Conservation (phyloP, 2,329 filamentous ascomycete species). For the Chrysosporium keratinophilum region DNA sequence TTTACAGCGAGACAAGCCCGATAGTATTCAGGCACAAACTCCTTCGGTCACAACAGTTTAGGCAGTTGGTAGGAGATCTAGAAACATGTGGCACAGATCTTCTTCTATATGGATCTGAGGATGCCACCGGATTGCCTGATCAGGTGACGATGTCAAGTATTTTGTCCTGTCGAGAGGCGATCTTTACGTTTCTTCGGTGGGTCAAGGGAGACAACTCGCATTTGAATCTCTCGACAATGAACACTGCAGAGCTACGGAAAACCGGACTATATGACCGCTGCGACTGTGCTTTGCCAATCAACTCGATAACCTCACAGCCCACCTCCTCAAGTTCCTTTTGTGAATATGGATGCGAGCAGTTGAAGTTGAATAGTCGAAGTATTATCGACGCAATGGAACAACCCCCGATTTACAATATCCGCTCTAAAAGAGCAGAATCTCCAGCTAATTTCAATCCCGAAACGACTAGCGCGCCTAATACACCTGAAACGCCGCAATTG, state of each 20-base stretch:
- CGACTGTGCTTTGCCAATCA: not conserved
- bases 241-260: not conserved
- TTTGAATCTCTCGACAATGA: not conserved
- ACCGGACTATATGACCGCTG: not conserved
- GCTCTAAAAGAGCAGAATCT: not conserved
- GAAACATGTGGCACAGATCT: slow-evolving; percentile 14
- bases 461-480: not conserved
- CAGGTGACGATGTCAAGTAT: slow-evolving; percentile 4
- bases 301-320: not conserved
- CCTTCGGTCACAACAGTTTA: slow-evolving; percentile 6
- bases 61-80: slow-evolving; percentile 14
- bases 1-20: not conserved
- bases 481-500: not conserved
- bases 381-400: slow-evolving; percentile 1
- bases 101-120: slow-evolving; percentile 5
- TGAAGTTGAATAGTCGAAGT: not conserved
- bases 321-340: not conserved
- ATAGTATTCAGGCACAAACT: slow-evolving; percentile 1
- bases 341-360: not conserved
- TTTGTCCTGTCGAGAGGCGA: slow-evolving; percentile 14
- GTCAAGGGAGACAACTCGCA: slow-evolving; percentile 2
- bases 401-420: not conserved
- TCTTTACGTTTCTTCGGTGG: slow-evolving; percentile 14
- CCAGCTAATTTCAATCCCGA: not conserved
- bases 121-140: not conserved